Evolutionary conservation across 108 stramenopile species (phyloP).

Genomic region (Skeletonema grethae): DNA sequence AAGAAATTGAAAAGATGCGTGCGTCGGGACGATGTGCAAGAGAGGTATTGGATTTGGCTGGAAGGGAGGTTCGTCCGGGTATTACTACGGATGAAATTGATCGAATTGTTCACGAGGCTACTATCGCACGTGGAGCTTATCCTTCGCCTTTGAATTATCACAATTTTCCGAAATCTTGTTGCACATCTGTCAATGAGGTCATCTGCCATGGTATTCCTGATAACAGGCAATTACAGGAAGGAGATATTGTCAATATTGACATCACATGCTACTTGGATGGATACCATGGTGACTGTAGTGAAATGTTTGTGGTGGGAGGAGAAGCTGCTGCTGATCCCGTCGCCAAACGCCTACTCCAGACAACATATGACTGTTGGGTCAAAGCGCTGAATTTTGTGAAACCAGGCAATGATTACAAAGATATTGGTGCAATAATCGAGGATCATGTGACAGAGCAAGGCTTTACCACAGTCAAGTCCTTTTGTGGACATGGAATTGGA

Average conservation of each 20-base stretch:
- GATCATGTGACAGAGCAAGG: slow-evolving; percentile 71
- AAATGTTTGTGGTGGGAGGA: slow-evolving; percentile 96
- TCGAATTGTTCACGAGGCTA: slow-evolving; percentile 87
- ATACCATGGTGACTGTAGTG: slow-evolving; percentile 97
- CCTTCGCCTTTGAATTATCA: slow-evolving; percentile 97
- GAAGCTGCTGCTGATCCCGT: slow-evolving; percentile 61
- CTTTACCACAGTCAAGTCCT: slow-evolving; percentile 78
- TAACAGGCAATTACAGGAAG: slow-evolving; percentile 75
- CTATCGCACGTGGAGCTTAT: slow-evolving; percentile 52
- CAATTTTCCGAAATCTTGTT: slow-evolving; percentile 97
- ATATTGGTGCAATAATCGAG: slow-evolving; percentile 93
- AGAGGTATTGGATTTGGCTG: slow-evolving; percentile 93
- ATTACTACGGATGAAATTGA: slow-evolving; percentile 95
- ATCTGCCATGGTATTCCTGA: slow-evolving; percentile 99
- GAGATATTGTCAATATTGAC: slow-evolving; percentile 97
- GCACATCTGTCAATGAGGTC: slow-evolving; percentile 98
- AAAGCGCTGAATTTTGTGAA: slow-evolving; percentile 68
- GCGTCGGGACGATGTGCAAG: slow-evolving; percentile 83
- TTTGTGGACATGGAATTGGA: slow-evolving; percentile 98
- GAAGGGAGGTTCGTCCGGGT: slow-evolving; percentile 78
- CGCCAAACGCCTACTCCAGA: slow-evolving; percentile 74
- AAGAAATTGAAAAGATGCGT: slow-evolving; percentile 93
- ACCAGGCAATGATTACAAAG: slow-evolving; percentile 89
- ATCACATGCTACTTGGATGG: slow-evolving; percentile 93
- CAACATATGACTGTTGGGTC: slow-evolving; percentile 90